These are phyloP conservation scores for Geranium rotundifolium DNA, from an alignment of 345 rosid genomes.

Conservation along the genomic window DNA sequence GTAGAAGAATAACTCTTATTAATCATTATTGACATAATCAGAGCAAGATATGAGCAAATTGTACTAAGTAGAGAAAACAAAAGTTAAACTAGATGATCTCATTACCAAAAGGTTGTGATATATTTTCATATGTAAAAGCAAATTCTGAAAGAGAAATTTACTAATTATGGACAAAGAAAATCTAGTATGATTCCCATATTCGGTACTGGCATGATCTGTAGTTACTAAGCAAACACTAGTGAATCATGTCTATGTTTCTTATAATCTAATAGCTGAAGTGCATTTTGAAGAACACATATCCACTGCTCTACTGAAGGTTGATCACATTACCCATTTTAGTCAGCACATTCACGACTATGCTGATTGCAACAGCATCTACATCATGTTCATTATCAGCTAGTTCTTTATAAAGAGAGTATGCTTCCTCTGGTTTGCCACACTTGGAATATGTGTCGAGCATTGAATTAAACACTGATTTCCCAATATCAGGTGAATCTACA, in stretches of 20 bases:
- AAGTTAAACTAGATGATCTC: too few species aligned
- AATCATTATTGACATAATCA: neutral
- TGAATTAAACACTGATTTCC: slow-evolving; percentile 37
- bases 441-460: slow-evolving; percentile 58
- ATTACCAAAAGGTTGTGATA: too few species aligned
- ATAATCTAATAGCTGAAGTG: too few species aligned
- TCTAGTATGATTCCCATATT: too few species aligned
- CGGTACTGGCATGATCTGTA: neutral
- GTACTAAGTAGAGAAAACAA: too few species aligned
- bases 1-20: slow-evolving; percentile 7
- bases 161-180: neutral
- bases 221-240: neutral
- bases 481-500: slow-evolving; percentile 26
- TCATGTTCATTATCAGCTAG: slow-evolving; percentile 27
- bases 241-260: neutral
- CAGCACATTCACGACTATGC: slow-evolving; percentile 62
- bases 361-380: slow-evolving; percentile 44
- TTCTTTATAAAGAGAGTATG: slow-evolving; percentile 45
- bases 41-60: too few species aligned
- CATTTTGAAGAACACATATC: too few species aligned
- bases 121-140: too few species aligned
- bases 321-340: slow-evolving; percentile 42
- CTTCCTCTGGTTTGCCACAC: slow-evolving; percentile 51
- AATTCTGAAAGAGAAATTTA: neutral
- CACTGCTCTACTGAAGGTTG: neutral